Conservation (phyloP, 139 green algal species). For the Yamagishiella unicocca region DNA sequence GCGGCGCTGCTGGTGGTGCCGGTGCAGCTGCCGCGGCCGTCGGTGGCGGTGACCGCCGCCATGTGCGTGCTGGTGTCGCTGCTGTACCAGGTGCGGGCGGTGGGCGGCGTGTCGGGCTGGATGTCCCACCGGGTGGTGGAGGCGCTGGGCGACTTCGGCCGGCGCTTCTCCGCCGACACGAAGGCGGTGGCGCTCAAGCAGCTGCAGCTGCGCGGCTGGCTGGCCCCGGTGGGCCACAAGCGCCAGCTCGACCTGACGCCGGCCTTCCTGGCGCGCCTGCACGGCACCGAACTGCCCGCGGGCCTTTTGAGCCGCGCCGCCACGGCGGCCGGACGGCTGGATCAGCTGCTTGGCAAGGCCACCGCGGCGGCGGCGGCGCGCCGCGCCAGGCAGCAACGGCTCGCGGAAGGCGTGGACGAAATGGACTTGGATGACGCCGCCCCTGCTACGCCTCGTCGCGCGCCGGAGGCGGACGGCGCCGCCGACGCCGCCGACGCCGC, state of each 20-base stretch:
- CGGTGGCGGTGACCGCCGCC: background rate
- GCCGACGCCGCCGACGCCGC: background rate
- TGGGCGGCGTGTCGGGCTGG: background rate
- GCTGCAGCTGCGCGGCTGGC: constrained; percentile 43
- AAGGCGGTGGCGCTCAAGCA: constrained; percentile 31
- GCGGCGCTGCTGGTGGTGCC: background rate
- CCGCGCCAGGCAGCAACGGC: too few species aligned
- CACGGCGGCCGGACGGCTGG: background rate
- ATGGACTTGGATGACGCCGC: background rate
- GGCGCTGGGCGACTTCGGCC: constrained; percentile 21
- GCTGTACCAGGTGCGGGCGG: constrained; percentile 12
- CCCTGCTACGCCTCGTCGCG: too few species aligned
- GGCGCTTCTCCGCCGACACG: constrained; percentile 7
- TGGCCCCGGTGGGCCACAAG: background rate
- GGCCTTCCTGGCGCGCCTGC: constrained; percentile 8
- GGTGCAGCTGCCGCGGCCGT: background rate
- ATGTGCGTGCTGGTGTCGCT: constrained; percentile 35
- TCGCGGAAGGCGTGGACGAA: background rate
- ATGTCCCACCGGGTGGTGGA: constrained; percentile 21
- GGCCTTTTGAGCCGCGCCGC: background rate
- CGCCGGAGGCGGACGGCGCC: background rate
- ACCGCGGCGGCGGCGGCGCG: background rate
- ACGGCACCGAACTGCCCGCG: constrained; percentile 20
- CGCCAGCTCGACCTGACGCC: constrained; percentile 35
- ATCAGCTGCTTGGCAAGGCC: background rate